Percentiles rank a stretch among this genome's conserved stretches.
Conservation (phyloP, 176 grass and related monocot species). For the Lolium perenne region DNA sequence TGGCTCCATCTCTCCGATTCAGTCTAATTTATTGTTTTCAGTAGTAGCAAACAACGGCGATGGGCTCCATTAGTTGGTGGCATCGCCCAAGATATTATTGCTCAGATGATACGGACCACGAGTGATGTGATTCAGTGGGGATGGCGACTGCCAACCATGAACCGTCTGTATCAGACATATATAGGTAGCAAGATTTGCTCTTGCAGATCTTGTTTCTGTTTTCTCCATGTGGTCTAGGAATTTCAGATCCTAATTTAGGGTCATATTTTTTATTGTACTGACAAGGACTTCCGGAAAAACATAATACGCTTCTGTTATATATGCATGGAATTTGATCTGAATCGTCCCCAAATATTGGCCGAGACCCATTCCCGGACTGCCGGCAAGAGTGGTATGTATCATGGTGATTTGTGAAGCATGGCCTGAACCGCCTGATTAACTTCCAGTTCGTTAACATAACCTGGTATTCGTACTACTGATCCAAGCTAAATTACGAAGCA, state of each 20-base stretch:
- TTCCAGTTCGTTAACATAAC: background rate
- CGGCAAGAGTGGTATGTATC: background rate
- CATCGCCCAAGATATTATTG: conserved; percentile 6
- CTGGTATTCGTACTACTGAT: background rate
- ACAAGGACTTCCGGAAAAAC: background rate
- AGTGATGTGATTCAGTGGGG: conserved; percentile 7
- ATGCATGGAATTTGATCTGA: no score
- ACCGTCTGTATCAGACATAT: background rate
- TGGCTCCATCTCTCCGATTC: background rate
- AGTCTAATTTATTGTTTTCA: conserved; percentile 5
- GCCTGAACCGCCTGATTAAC: background rate
- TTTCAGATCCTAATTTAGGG: background rate
- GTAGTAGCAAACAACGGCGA: conserved; percentile 30
- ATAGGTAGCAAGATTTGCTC: conserved; percentile 21
- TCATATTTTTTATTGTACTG: no score
- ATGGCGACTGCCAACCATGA: conserved; percentile 37
- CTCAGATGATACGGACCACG: conserved; percentile 27
- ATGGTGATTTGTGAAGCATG: background rate
- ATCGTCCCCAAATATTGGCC: no score
- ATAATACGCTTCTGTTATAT: background rate
- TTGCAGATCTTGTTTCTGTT: conserved; percentile 16
- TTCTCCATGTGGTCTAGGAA: background rate
- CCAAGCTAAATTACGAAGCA: background rate
- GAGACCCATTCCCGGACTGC: no score
- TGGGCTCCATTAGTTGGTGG: conserved; percentile 40